phyloP scores from a whole-genome alignment of 441 rosid species.

The Eutrema salsugineum region DNA sequence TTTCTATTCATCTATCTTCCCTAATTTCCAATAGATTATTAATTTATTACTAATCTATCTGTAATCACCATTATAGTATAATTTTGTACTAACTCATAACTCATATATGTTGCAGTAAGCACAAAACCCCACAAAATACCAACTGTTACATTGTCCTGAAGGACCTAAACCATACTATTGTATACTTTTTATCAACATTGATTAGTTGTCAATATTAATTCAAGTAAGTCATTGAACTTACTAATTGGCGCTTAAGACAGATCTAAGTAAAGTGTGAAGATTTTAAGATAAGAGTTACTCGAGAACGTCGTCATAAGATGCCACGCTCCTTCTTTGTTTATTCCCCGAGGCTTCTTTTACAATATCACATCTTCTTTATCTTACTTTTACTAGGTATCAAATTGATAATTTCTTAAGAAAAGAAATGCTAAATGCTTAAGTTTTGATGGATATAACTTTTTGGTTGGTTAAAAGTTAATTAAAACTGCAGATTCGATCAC shows the following conservation, averaged over 20 bases:
- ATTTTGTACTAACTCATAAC: neutral
- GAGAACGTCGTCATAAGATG: slow-evolving; percentile 9
- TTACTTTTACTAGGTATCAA: neutral
- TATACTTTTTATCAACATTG: neutral
- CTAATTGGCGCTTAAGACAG: neutral
- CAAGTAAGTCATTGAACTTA: neutral
- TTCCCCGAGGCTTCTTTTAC: slow-evolving; percentile 16
- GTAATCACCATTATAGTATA: neutral
- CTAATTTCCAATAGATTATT: neutral
- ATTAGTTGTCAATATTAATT: neutral
- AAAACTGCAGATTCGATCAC: neutral
- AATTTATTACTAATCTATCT: neutral
- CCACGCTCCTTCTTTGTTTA: slow-evolving; percentile 13
- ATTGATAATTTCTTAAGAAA: neutral
- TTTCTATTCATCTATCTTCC: slow-evolving; percentile 11
- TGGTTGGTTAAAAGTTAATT: neutral
- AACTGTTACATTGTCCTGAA: neutral
- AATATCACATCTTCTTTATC: neutral
- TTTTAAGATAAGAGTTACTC: neutral
- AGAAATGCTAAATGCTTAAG: neutral
- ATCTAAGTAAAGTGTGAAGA: neutral
- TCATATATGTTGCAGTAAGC: neutral
- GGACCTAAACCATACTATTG: neutral
- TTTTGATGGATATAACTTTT: too few species aligned
- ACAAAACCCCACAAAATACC: slow-evolving; percentile 7